Base-by-base conservation (phyloP, 2,329 filamentous ascomycete species). In the Ceratocystis lukuohia region DNA sequence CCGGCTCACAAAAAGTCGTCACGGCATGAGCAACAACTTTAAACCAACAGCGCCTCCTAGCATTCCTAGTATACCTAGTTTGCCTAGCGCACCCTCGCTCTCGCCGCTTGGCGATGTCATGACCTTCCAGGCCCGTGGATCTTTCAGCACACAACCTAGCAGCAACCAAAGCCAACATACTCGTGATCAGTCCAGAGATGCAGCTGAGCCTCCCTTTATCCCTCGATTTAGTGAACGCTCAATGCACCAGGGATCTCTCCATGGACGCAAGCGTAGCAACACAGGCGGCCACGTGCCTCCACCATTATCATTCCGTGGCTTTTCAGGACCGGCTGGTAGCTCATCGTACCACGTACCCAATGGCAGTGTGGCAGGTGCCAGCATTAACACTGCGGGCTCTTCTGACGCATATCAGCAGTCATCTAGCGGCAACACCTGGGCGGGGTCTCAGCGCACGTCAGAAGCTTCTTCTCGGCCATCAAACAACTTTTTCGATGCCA, bases 221-320 rank as follows among this genome's bases (percentile, higher is more conserved):
- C 86, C 87, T 2, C 84, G 88, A 3, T 89, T 88, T 76, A 67
- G 65, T 50, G 84, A 86, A 37, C 79, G 83, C 17, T 79, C 79
- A 6, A 33, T 22, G 22, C 77, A 75, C 69, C 76, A 77, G 41
- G 73, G 72, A 2, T 73, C 75, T 59, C 74, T 80, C 0, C 92
- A 96, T 74, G 85, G 85, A 5, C 87, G 93, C 68, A 96, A 95
- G 77, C 83, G 92, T 69, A 96, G 91, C 77, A 95, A 93, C 72
- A 96, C 92, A 0, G 89, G 89, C 10, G 88, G 90, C 4, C 85
- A 88, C 59, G 81, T 85, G 22, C 84, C 83, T 15, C 87, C 86
- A 33, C 85, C 88, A 0, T 79, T 85, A 62, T 86, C 87, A 1
- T 90, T 94, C 78, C 85, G 91, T 59, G 91, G 87, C 69, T 93